phyloP scores from a whole-genome alignment of 305 asterid species.

The Fraxinus paxiana region DNA sequence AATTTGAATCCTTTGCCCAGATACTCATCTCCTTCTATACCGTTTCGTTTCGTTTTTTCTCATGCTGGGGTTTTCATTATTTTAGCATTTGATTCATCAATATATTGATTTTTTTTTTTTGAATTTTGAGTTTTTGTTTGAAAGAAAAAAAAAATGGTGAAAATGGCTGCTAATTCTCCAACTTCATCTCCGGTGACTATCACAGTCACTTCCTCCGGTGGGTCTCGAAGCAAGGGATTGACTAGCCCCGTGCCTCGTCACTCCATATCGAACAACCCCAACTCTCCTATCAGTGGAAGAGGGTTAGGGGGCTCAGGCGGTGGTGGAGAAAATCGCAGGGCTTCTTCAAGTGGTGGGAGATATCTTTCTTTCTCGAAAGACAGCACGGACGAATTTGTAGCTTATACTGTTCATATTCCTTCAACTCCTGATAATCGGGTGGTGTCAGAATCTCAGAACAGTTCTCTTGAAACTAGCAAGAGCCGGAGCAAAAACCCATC shows the following conservation, averaged over 20 bases:
- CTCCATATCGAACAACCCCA: conserved; percentile 61
- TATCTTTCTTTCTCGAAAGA: conserved; percentile 69
- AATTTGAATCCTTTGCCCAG: conserved; percentile 24
- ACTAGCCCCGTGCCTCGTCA: conserved; percentile 77
- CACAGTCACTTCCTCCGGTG: conserved; percentile 70
- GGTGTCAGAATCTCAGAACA: conserved; percentile 41
- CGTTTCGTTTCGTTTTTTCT: background rate
- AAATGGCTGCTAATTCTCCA: conserved; percentile 54
- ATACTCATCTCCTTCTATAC: conserved; percentile 5
- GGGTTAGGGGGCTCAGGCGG: conserved; percentile 26
- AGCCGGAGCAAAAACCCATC: conserved; percentile 47
- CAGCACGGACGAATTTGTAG: conserved; percentile 65
- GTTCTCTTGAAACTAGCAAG: conserved; percentile 34
- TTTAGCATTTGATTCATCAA: conserved; percentile 17
- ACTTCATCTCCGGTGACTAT: conserved; percentile 77
- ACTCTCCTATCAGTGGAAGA: conserved; percentile 53
- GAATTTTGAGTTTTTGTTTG: background rate
- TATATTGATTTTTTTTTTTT: background rate
- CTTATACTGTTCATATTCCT: conserved; percentile 86
- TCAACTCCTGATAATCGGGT: conserved; percentile 66
- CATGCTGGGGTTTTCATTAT: background rate
- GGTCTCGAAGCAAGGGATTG: conserved; percentile 46
- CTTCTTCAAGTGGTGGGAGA: conserved; percentile 46
- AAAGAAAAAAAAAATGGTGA: conserved; percentile 38
- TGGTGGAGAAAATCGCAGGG: conserved; percentile 44